Percentiles rank a stretch among this genome's conserved stretches.
phyloP scores from a whole-genome alignment of 495 filamentous ascomycete genomes.

The Parachaetomium inaequale region DNA sequence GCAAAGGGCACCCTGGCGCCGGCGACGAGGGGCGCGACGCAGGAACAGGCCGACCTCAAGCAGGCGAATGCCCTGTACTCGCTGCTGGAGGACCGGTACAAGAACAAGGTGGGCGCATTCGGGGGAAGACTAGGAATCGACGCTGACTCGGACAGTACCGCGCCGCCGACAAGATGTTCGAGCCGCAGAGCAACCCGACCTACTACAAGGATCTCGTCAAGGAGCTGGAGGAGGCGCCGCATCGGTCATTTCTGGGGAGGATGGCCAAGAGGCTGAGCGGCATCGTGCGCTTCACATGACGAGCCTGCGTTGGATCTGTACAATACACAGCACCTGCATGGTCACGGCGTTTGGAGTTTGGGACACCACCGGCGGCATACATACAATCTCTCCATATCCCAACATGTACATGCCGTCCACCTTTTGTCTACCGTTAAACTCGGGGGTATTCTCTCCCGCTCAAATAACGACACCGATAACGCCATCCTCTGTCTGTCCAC shows the following conservation, averaged over 20 bases:
- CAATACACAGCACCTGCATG: constrained; percentile 22
- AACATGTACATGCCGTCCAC: neutral
- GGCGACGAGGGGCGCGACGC: constrained; percentile 17
- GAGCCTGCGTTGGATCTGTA: neutral
- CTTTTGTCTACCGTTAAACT: constrained; percentile 13
- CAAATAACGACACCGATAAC: constrained; percentile 1
- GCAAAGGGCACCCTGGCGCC: constrained; percentile 51
- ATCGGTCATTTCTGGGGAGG: constrained; percentile 54
- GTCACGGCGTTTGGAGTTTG: constrained; percentile 23
- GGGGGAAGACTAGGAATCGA: neutral
- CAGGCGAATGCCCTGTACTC: constrained; percentile 72
- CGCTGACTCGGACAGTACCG: constrained; percentile 54
- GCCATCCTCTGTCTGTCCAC: neutral
- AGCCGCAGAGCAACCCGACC: constrained; percentile 68
- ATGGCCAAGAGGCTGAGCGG: constrained; percentile 59
- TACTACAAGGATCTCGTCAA: constrained; percentile 70
- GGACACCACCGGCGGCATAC: neutral
- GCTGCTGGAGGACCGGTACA: constrained; percentile 71
- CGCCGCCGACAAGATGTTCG: constrained; percentile 55
- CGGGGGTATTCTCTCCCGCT: constrained; percentile 17
- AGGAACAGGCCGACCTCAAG: constrained; percentile 39
- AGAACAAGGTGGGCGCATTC: constrained; percentile 46
- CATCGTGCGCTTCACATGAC: constrained; percentile 54
- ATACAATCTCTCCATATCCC: neutral
- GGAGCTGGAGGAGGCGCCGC: constrained; percentile 70